A percentile compares a stretch with the other conserved stretches of the same genome.
phyloP scores from a whole-genome alignment of 306 rosid genomes.

The Glycine latifolia region DNA sequence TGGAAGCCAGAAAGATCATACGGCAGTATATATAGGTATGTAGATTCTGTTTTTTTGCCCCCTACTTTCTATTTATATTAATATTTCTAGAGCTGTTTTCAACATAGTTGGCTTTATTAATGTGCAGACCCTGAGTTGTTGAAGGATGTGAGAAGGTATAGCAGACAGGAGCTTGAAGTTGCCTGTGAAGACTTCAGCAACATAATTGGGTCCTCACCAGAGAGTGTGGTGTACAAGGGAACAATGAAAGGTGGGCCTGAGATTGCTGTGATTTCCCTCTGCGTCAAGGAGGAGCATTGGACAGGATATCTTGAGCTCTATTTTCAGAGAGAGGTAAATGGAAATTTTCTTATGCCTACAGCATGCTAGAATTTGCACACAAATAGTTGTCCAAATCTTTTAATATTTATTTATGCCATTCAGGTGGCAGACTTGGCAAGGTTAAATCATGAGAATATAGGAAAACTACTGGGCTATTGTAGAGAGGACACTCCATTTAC shows the following conservation, averaged over 20 bases:
- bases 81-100: conserved; percentile 35
- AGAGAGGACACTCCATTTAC: conserved; percentile 85
- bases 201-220: conserved; percentile 97
- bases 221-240: conserved; percentile 95
- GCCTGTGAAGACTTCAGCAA: conserved; percentile 99
- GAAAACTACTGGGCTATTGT: conserved; percentile 90
- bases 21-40: conserved; percentile 69
- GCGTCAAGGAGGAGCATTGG: conserved; percentile 91
- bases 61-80: conserved; percentile 13
- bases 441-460: conserved; percentile 79
- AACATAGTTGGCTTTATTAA: conserved; percentile 39
- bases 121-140: conserved; percentile 78
- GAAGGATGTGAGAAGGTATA: conserved; percentile 77
- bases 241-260: conserved; percentile 92
- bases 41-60: conserved; percentile 56
- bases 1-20: conserved; percentile 74
- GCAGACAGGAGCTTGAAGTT: conserved; percentile 95
- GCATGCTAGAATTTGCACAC: conserved; percentile 32
- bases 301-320: conserved; percentile 91
- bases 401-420: conserved; percentile 30
- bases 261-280: conserved; percentile 92
- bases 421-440: conserved; percentile 94
- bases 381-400: conserved; percentile 22
- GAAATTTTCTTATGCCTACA: conserved; percentile 38
- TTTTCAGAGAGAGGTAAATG: conserved; percentile 89